Evolutionary conservation across 176 grass and related monocot genomes (phyloP), one percentile per base, ranked within the genome.

Genomic region (Oryza rufipogon): DNA sequence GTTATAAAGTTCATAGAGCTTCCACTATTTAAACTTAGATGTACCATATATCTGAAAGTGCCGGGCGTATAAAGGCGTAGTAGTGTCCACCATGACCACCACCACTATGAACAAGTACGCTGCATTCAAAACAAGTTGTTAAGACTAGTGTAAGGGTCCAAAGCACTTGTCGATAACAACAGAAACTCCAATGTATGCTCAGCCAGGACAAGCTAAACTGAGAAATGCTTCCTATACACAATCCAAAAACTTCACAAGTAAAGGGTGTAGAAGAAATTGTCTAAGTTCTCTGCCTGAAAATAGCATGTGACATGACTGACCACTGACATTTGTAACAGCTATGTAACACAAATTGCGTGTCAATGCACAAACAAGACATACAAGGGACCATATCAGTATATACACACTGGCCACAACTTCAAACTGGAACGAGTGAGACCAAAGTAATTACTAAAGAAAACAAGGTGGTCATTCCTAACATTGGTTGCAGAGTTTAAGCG

Each of bases 11-110:
- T n/a, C 2, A 68, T 39, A 74, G 66, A 90, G 7, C 54, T 39
- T 69, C 23, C 10, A 74, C 41, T 70, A 61, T 20, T 83, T 52
- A 81, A 79, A 83, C 30, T 70, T 32, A 49, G 76, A 15, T 12
- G 17, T 94, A 94, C 92, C 92, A 94, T 49, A 88, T 87, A 81
- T 94, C 88, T 47, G 85, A 89, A 52, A 94, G 90, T 32, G 85
- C 86, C 13, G 92, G 92, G 30, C 90, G 85, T 82, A 94, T 92
- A 26, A 88, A 94, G 19, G 92, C 92, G 19, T 94, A 94, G 16
- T 94, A 94, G 65, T 94, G 92, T 49, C 92, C 92, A 32, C 87
- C 92, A 56, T 92, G 85, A 70, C 87, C 90, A 82, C 92, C 90
- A 52, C 92, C 92, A 70, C 87, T 94, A 71, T 90, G 90, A 86